These are phyloP conservation scores for Ceratobasidium sp. DNA, from an alignment of 1,284 basidiomycete genomes.

Conservation along the genomic window DNA sequence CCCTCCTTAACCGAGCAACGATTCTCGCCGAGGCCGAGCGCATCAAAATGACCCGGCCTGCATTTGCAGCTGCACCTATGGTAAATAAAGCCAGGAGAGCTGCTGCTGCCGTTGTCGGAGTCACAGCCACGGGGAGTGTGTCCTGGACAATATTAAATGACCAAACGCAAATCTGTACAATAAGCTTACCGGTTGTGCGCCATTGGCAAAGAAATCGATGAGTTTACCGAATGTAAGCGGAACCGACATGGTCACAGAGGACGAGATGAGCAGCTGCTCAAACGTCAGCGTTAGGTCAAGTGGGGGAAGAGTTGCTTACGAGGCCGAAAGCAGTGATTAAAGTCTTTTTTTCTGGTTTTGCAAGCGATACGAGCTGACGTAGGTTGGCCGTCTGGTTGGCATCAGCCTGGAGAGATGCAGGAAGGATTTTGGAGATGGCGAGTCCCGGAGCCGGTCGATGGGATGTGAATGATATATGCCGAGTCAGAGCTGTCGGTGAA, in stretches of 20 bases:
- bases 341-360: conserved; percentile 77
- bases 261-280: conserved; percentile 65
- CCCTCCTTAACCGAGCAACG: conserved; percentile 84
- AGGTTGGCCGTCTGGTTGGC: conserved; percentile 60
- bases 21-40: conserved; percentile 86
- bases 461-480: background rate
- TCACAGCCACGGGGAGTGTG: conserved; percentile 72
- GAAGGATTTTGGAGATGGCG: conserved; percentile 36
- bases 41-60: conserved; percentile 88
- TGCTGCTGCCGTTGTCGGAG: conserved; percentile 80
- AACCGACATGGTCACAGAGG: conserved; percentile 85
- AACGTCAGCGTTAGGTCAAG: background rate
- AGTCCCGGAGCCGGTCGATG: background rate
- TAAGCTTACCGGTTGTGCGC: conserved; percentile 65
- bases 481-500: background rate
- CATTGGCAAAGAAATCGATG: conserved; percentile 85
- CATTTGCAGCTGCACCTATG: conserved; percentile 86
- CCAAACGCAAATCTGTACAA: background rate
- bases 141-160: conserved; percentile 47
- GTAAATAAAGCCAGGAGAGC: conserved; percentile 83
- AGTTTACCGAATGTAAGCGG: conserved; percentile 90
- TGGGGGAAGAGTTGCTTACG: conserved; percentile 46
- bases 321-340: conserved; percentile 72
- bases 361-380: conserved; percentile 75
- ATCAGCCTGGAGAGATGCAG: conserved; percentile 44